Percentiles rank a stretch among this genome's conserved stretches.
Conservation (phyloP, 768 basidiomycete genomes). For the Boletus subparvulus region DNA sequence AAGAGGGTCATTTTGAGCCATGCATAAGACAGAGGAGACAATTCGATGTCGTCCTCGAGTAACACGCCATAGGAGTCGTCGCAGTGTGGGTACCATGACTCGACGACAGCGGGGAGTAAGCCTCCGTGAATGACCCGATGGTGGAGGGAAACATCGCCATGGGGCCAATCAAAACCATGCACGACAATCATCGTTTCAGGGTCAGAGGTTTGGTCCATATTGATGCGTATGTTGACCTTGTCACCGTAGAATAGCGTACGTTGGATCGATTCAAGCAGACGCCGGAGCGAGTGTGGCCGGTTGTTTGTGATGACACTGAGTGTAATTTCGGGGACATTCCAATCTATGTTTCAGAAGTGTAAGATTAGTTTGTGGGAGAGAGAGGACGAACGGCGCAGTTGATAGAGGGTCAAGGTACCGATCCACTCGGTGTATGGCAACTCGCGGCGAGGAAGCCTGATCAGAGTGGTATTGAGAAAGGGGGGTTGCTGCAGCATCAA, state of each 20-base stretch:
- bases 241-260: slow-evolving; percentile 68
- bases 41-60: slow-evolving; percentile 84
- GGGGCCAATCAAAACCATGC: slow-evolving; percentile 54
- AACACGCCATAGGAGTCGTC: slow-evolving; percentile 76
- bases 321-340: slow-evolving; percentile 68
- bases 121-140: slow-evolving; percentile 80
- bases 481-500: slow-evolving; percentile 20
- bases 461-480: slow-evolving; percentile 32
- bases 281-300: slow-evolving; percentile 65
- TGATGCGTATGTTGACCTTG: slow-evolving; percentile 58
- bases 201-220: slow-evolving; percentile 76
- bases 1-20: slow-evolving; percentile 83
- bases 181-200: slow-evolving; percentile 53
- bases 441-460: slow-evolving; percentile 50
- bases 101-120: slow-evolving; percentile 78
- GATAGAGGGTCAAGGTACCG: slow-evolving; percentile 51
- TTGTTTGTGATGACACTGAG: slow-evolving; percentile 77
- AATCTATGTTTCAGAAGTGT: slow-evolving; percentile 47
- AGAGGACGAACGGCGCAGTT: slow-evolving; percentile 35
- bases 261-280: slow-evolving; percentile 63
- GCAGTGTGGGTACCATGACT: slow-evolving; percentile 82
- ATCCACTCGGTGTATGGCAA: slow-evolving; percentile 61
- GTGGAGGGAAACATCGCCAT: slow-evolving; percentile 59
- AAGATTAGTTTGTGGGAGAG: slow-evolving; percentile 9
- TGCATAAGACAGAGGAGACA: slow-evolving; percentile 82